Base-by-base conservation (phyloP, 345 rosid genomes). In the Cardamine resedifolia region DNA sequence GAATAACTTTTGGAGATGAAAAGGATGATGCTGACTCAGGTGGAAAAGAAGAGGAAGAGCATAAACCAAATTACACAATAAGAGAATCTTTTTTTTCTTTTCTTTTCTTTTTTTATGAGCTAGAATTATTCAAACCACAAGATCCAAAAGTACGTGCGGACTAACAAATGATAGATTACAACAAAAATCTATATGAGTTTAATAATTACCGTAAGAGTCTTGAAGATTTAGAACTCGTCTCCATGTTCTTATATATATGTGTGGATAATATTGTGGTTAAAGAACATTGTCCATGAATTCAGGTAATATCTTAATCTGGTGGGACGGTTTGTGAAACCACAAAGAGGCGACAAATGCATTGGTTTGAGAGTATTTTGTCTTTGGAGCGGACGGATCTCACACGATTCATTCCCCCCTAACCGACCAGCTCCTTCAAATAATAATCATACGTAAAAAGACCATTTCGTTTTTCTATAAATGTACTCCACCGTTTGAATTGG, bases 31-130 rank as follows among this genome's bases (percentile, higher is more conserved):
- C 68, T 61, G 74, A 75, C 79, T 68, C 49, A 51, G 73, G 49
- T 75, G 74, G 78, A 68, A 68, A 45, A 75, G 79, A 75, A 61
- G 74, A 75, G 79, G 79, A 68, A 44, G 79, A 68, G 74, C 79
- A 75, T 68, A 68, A 75, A 61, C 74, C 57, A 33, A 67, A 67
- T 11, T 16, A 50, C 64, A 44, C 64, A 44, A 68, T 33, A 26
- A 62, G 60, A 69, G 58, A 76, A 68, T 76, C 75, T 62, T 60
- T 47, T 60, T 47, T 23, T 44, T 10, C 14, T 36, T 50, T 27
- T 67, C 2, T 0, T 14, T 49, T 28, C 0, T 1, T 53, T 28
- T n/a, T 30, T 14, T 27, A 55, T 53, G 58, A 68, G 3, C 14
- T 7, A 62, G 75, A 76, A 69, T 63, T 34, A 76, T 76, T 76